Base-by-base conservation (phyloP, 164 flowering plant genomes). In the Amborella trichopoda region DNA sequence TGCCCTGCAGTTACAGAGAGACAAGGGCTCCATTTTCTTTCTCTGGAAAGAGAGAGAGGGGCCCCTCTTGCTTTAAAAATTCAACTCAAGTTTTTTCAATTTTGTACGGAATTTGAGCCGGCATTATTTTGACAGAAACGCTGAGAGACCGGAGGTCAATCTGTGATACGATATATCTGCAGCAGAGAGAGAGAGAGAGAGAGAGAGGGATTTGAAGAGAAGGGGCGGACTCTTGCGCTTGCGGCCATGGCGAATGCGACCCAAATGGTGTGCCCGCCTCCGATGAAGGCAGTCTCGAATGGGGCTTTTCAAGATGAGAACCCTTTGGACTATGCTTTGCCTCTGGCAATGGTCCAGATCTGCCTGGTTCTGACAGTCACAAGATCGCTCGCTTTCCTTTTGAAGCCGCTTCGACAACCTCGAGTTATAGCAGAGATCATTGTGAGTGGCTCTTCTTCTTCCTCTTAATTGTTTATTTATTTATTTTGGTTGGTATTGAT, bases 371-470 rank as follows among this genome's bases (percentile, higher is more conserved):
- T 83, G 14, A 52, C 58, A 0, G 45, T 83, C 42, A 79, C 88
- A 0, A 71, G 94, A 0, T 38, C 26, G 5, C 83, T 89, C 28
- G 95, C 83, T 24, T 63, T 56, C 53, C 46, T 82, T 26, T 52
- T 85, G 5, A 70, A 62, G 52, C 95, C 95, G 1, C 32, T 83
- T 1, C 52, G 94, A 11, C 97, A 89, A 54, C 97, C 97, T 18
- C 90, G 95, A 1, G 95, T 89, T 12, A 77, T 83, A 30, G 95
- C 94, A 1, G 95, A 85, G 69, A 73, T 85, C 47, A 49, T 83
- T 28, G 95, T 80, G 54, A 61, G 83, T 71, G 38, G 27, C 22
- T 32, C 40, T 30, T 54, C n/a, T 26, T 43, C 3, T 49, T 4
- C 37, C n/a, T 44, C 36, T 40, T 20, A 10, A n/a, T 26, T n/a